Evolutionary conservation across 2,329 filamentous ascomycete species (phyloP).

Genomic region (Cladosporium oxysporum): DNA sequence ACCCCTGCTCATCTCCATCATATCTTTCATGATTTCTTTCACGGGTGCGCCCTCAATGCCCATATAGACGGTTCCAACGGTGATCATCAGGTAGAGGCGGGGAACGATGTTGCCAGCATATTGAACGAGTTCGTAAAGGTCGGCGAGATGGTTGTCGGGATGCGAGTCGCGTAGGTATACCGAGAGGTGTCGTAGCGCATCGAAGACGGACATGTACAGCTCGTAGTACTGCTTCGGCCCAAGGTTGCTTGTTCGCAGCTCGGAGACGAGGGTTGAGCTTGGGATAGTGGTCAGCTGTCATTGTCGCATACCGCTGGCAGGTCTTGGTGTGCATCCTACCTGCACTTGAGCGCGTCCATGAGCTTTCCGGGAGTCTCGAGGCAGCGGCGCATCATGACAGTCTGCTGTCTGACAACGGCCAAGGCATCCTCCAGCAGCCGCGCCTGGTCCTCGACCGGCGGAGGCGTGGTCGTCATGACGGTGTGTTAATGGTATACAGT

Average conservation of each 20-base stretch:
- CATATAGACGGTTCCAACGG: constrained; percentile 99
- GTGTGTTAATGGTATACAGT: background rate
- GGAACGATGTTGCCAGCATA: constrained; percentile 98
- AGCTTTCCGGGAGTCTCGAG: constrained; percentile 96
- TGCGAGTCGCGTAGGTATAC: constrained; percentile 97
- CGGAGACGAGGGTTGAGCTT: constrained; percentile 97
- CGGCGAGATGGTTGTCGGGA: constrained; percentile 94
- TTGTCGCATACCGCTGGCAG: constrained; percentile 29
- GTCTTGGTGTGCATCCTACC: constrained; percentile 60
- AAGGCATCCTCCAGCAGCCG: constrained; percentile 96
- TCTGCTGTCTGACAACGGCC: constrained; percentile 95
- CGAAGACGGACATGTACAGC: constrained; percentile 98
- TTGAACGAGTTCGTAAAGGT: constrained; percentile 95
- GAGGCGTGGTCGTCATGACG: constrained; percentile 48
- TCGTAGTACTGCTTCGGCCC: constrained; percentile 99
- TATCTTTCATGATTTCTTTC: constrained; percentile 99
- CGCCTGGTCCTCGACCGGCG: constrained; percentile 62
- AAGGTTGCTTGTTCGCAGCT: constrained; percentile 92
- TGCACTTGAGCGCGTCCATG: constrained; percentile 99
- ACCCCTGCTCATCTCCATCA: constrained; percentile 99
- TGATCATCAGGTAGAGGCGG: constrained; percentile 97
- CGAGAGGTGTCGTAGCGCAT: constrained; percentile 92
- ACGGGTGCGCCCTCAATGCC: constrained; percentile 95
- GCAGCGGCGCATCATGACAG: constrained; percentile 94
- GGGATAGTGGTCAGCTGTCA: constrained; percentile 24